phyloP scores from a whole-genome alignment of 768 basidiomycete genomes.

The Pilatotrama ljubarskyi region DNA sequence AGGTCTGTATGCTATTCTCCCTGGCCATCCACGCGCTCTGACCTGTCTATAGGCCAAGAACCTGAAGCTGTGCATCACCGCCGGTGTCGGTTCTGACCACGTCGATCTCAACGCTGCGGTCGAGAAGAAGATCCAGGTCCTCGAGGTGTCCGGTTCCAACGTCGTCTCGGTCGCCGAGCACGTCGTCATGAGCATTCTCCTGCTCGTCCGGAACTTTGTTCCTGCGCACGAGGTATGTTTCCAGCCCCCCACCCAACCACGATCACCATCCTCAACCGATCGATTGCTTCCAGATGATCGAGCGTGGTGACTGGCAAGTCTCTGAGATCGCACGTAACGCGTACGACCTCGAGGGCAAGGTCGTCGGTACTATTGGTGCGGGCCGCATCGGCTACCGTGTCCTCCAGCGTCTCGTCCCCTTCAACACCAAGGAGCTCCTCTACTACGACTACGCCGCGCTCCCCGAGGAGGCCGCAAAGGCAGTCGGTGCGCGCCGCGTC shows the following conservation, averaged over 20 bases:
- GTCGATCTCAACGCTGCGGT: conserved; percentile 89
- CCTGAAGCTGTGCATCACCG: conserved; percentile 87
- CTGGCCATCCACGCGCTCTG: neutral
- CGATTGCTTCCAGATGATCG: conserved; percentile 60
- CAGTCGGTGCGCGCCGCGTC: conserved; percentile 71
- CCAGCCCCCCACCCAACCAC: neutral
- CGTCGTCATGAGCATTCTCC: conserved; percentile 86
- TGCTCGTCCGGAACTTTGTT: conserved; percentile 88
- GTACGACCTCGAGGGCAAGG: conserved; percentile 88
- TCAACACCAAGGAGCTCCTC: conserved; percentile 86
- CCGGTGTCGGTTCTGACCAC: conserved; percentile 89
- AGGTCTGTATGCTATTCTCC: conserved; percentile 30
- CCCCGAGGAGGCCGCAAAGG: conserved; percentile 64
- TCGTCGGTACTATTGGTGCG: conserved; percentile 85
- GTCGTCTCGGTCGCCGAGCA: conserved; percentile 92
- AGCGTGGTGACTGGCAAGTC: conserved; percentile 85
- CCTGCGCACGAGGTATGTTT: conserved; percentile 75
- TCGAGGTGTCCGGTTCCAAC: conserved; percentile 80
- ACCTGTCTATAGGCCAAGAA: conserved; percentile 57
- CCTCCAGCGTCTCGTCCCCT: conserved; percentile 74
- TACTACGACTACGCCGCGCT: conserved; percentile 86
- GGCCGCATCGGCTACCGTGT: conserved; percentile 87
- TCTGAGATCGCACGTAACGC: conserved; percentile 80
- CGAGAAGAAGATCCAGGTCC: conserved; percentile 68
- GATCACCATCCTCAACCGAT: neutral